A percentile compares a stretch with the other conserved stretches of the same genome.
These are phyloP conservation scores for Verticillium klebahnii DNA, from an alignment of 2,329 filamentous ascomycete genomes.

Conservation along the genomic window DNA sequence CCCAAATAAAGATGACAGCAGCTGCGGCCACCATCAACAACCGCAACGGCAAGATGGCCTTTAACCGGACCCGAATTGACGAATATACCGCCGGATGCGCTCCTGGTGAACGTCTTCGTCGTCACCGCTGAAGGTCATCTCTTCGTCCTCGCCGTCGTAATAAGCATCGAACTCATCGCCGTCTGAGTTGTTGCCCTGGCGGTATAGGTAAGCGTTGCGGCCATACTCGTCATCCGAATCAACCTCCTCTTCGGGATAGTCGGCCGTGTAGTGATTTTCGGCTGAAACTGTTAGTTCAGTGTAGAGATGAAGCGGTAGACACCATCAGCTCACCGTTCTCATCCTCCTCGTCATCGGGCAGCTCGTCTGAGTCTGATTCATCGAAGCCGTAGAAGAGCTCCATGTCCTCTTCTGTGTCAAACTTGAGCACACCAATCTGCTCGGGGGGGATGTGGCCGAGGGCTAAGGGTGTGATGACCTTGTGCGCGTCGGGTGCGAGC, in stretches of 20 bases:
- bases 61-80: conserved; percentile 9
- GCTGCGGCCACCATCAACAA: background rate
- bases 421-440: conserved; percentile 51
- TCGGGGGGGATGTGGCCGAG: conserved; percentile 43
- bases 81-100: conserved; percentile 16
- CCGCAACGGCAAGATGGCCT: background rate
- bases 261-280: conserved; percentile 73
- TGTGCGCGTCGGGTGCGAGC: conserved; percentile 39
- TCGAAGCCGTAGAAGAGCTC: conserved; percentile 57
- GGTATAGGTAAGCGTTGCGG: conserved; percentile 50
- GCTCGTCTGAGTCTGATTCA: conserved; percentile 57
- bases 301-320: background rate
- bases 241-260: conserved; percentile 78
- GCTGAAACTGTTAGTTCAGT: conserved; percentile 35
- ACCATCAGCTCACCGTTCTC: conserved; percentile 50
- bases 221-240: conserved; percentile 57
- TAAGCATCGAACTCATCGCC: conserved; percentile 45
- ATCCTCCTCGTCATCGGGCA: conserved; percentile 56
- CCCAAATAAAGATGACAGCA: background rate
- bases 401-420: conserved; percentile 54
- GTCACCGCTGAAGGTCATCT: conserved; percentile 19
- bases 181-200: conserved; percentile 48
- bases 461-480: conserved; percentile 31
- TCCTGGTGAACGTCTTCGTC: conserved; percentile 25
- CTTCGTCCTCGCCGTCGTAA: conserved; percentile 3